Evolutionary conservation across 2,329 filamentous ascomycete species (phyloP), one percentile per base, ranked within the genome.

Genomic region (Aspergillus tubingensis): DNA sequence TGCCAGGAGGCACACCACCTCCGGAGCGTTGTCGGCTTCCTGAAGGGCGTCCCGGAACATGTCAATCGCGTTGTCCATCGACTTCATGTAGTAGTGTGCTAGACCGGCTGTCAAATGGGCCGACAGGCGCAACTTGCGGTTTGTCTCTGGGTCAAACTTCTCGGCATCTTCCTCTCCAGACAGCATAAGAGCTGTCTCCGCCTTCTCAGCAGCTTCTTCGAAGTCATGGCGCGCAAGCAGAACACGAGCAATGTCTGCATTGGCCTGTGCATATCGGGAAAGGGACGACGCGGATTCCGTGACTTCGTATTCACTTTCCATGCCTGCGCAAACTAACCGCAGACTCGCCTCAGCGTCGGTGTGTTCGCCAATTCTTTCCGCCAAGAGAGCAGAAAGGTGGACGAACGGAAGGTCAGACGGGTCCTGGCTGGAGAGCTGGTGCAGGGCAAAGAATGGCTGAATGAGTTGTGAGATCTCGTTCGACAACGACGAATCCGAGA

Each of bases 61-160:
- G 10, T 84, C 81, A 25, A 96, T 87, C 0, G 92, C 90, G 54
- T 86, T 84, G 43, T 88, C 84, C 65, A 89, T 84, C 23, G 88
- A 80, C 23, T 85, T 79, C 32, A 82, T 77, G 72, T 91, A 91
- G 76, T 93, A 96, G 61, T 91, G 84, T 1, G 93, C 91, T 2
- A 99, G 81, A 0, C 95, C 95, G 2, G 91, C 86, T 0, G 93
- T 96, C 39, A 99, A 79, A 70, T 96, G 90, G 0, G 92, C 90
- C 1, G 92, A 96, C 3, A 99, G 82, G 30, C 91, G 86, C 36
- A 91, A 85, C 70, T 87, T 91, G 57, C 81, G 82, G 43, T 91
- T 85, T 54, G 87, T 83, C 41, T 90, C 86, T 3, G 80, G 67
- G 47, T 79, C 78, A 2, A 86, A 83, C 21, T 93, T 81, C 62